phyloP scores from a whole-genome alignment of 2,329 filamentous ascomycete species.

The Apiospora rasikravindrae region DNA sequence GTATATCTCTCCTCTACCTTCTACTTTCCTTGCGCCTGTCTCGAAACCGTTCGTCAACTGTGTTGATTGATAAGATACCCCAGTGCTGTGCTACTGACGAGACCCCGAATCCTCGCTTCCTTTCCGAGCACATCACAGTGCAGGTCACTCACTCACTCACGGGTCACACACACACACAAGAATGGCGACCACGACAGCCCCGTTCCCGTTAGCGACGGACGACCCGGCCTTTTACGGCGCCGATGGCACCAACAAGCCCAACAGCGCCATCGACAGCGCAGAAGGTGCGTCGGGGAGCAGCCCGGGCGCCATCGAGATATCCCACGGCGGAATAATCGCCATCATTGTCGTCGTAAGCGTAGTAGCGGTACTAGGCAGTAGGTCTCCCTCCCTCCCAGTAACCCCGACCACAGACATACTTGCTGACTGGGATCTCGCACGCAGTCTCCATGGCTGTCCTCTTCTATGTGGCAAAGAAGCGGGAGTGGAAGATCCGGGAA shows the following conservation, averaged over 20 bases:
- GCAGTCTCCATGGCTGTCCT: constrained; percentile 69
- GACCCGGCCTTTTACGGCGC: constrained; percentile 40
- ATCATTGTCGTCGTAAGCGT: constrained; percentile 75
- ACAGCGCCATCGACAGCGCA: constrained; percentile 50
- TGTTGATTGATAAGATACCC: neutral
- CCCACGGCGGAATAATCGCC: constrained; percentile 72
- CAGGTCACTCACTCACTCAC: constrained; percentile 28
- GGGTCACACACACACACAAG: neutral
- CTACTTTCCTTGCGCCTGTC: constrained; percentile 4
- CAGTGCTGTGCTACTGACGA: constrained; percentile 19
- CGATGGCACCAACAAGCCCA: constrained; percentile 41
- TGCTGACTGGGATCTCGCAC: constrained; percentile 23
- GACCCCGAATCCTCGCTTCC: neutral
- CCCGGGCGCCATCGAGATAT: constrained; percentile 65
- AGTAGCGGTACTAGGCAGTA: constrained; percentile 73
- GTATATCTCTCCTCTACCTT: neutral
- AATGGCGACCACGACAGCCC: constrained; percentile 47
- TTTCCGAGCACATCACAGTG: constrained; percentile 23
- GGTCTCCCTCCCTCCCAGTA: constrained; percentile 34
- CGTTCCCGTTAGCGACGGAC: constrained; percentile 52
- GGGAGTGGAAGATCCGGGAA: constrained; percentile 80
- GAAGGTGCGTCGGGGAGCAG: constrained; percentile 70
- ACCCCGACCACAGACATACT: constrained; percentile 27
- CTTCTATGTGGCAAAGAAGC: constrained; percentile 83
- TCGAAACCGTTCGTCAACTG: neutral